Evolutionary conservation across 2,329 filamentous ascomycete species (phyloP), one percentile per base, ranked within the genome.

Genomic region (Diaporthe eres): DNA sequence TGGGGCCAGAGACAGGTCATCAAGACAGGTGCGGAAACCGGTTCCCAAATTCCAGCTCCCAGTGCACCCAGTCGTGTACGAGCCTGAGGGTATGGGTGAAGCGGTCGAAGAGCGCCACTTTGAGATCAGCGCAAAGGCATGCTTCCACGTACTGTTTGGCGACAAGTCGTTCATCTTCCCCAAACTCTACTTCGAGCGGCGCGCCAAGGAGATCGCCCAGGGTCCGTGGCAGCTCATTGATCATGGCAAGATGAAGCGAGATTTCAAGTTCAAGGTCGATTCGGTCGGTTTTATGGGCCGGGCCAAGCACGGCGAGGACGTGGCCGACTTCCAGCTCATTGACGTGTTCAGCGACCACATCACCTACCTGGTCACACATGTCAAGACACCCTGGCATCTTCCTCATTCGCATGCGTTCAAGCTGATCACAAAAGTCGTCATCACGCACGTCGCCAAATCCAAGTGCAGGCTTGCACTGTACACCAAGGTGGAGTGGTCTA

Each of bases 111-210:
- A 98, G 82, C 92, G 94, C 77, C 90, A 95, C 78, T 98, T 98
- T 82, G 94, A 97, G 79, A 93, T 98, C 77, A 97, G 95, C 77
- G 94, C 97, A 63, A 98, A 99, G 84, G 95, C 95, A 0, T 92
- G 98, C 75, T 99, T 98, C 83, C 96, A 98, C 81, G 94, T 98
- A 22, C 90, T 99, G 71, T 99, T 98, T 84, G 97, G 97, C 51
- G 97, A 99, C 84, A 98, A 96, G 85, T 98, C 95, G 82, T 95
- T 96, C 47, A 93, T 98, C 53, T 99, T 98, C 85, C 95, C 97
- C 80, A 92, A 96, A 81, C 88, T 98, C 42, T 96, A 98, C 82
- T 93, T 95, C 82, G 95, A 98, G 82, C 90, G 94, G 71, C 90
- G 92, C 80, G 95, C 94, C 19, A 91, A 93, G 82, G 92, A 93